Evolutionary conservation across 2,329 filamentous ascomycete species (phyloP), one percentile per base, ranked within the genome.

Genomic region (Botrytis fabae): DNA sequence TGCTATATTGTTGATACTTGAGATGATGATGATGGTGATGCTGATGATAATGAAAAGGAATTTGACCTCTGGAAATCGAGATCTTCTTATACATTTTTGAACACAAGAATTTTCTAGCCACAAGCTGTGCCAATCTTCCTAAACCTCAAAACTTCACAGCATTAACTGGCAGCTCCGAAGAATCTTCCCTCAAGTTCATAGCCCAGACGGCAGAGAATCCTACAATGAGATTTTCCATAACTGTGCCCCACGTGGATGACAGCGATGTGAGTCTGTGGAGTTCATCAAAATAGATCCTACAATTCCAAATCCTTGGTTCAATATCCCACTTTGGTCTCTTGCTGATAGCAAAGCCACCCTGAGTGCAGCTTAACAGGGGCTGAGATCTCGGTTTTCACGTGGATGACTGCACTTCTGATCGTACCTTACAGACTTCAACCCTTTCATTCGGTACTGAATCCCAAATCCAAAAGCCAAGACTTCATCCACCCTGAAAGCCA

Each of bases 401-500:
- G 65, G 25, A 69, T 69, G 65, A 69, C 65, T 57, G 38, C 65
- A 42, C 57, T 69, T 32, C n/a, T 42, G 35, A 69, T 69, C 38
- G 38, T 40, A 69, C 48, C 65, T 69, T 40, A 69, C 63, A 69
- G 65, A 16, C 25, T 10, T 16, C 65, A 57, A 69, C 38, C 3
- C 12, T 20, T 32, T 57, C 18, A 69, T 57, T 69, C 35, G 65
- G 22, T 42, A 40, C 16, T 28, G 20, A 57, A 57, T 32, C 9
- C 32, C 38, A 42, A 42, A 42, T n/a, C 18, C 12, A 5, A 57
- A 18, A 22, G n/a, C 48, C 18, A 57, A 32, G 35, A 44, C 5
- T 32, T 9, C 8, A 16, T 28, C 3, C 1, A 44, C 38, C 35
- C 35, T 69, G 65, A 32, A 69, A 69, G 65, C 48, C 65, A 69